Conservation (phyloP, 805 yeast genomes). For the Ogataea corticis region DNA sequence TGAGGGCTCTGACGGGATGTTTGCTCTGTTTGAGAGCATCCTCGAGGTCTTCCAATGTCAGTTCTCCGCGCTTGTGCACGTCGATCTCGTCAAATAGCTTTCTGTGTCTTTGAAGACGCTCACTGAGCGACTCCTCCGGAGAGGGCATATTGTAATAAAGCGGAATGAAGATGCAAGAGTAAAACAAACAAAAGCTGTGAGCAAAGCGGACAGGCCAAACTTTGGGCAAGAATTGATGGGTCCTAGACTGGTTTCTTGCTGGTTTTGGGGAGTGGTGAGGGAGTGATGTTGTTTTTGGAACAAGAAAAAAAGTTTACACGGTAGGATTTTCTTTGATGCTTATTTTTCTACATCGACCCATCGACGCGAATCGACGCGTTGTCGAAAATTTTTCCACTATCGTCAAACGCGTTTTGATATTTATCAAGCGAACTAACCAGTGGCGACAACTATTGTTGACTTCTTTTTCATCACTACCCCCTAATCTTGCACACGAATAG, state of each 20-base stretch:
- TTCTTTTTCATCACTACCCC: background rate
- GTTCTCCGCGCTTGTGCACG: slow-evolving; percentile 44
- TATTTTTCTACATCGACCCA: background rate
- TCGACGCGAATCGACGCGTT: slow-evolving; percentile 3
- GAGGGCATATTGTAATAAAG: background rate
- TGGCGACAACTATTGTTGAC: background rate
- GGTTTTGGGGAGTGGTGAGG: no score
- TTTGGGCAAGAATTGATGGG: no score
- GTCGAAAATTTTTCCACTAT: slow-evolving; percentile 6
- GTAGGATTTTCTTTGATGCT: background rate
- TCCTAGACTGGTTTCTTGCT: no score
- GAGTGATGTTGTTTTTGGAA: background rate
- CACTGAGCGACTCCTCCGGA: slow-evolving; percentile 21
- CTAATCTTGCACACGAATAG: background rate
- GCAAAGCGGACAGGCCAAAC: no score
- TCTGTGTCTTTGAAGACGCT: slow-evolving; percentile 36
- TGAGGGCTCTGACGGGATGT: slow-evolving; percentile 66
- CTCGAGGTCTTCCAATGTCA: slow-evolving; percentile 49
- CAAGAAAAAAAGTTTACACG: background rate
- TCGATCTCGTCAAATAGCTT: slow-evolving; percentile 47
- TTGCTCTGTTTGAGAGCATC: slow-evolving; percentile 46
- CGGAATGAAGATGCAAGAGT: background rate
- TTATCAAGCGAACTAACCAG: background rate
- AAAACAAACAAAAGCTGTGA: no score
- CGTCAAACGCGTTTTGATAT: slow-evolving; percentile 4